Evolutionary conservation across 148 eudicot genomes (phyloP), one percentile per base, ranked within the genome.

Genomic region (Vaccinium corymbosum): DNA sequence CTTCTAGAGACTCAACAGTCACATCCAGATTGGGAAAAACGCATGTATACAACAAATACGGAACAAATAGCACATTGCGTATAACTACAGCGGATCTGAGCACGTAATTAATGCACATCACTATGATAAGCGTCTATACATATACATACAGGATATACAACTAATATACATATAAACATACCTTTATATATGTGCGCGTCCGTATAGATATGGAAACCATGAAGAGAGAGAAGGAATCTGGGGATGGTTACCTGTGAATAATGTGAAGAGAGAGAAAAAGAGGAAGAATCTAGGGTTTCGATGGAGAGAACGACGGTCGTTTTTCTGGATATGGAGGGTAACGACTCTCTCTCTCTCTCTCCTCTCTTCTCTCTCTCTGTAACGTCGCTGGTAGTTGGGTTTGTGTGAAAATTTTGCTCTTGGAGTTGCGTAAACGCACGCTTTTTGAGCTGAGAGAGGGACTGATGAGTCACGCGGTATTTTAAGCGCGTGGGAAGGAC

Each of bases 271-370:
- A 13, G 79, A 73, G 79, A 38, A 50, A 64, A 22, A 17, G 72
- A 48, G 27, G 83, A 49, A 7, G 83, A 49, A 66, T 46, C 74
- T 62, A 66, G 75, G 84, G 84, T 82, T 82, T 82, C 13, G 62
- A 71, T 32, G 77, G 78, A 70, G 78, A 42, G 32, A 50, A 76
- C n/a, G 22, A 70, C 29, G 19, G 52, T n/a, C 57, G 19, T 56
- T 11, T 50, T 51, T 71, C 17, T 16, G 81, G 61, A 5, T 70
- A 29, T 53, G 79, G 79, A 82, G 22, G 15, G 66, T 55, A 72
- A 53, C 59, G 66, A 72, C 56, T 82, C 81, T 55, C 80, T 46
- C 78, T 55, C 80, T 46, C 78, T 46, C 25, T 73, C 48, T 71
- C 75, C 49, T 1, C 35, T 32, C 35, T 32, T 78, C 64, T 53